Evolutionary conservation across 306 rosid genomes (phyloP).

Genomic region (barrel medic (Medicago truncatula)): MtrunA17r5.0-ANR NC_053042.1:45157001-45157500

Average conservation of each 20-base stretch:
- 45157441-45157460: too few relatives aligned
- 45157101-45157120: neutral
- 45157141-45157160: conserved; percentile 25
- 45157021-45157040: neutral
- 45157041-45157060: neutral
- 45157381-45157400: too few relatives aligned
- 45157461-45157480: too few relatives aligned
- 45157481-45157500: too few relatives aligned
- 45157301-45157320: too few relatives aligned
- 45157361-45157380: too few relatives aligned
- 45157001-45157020: neutral
- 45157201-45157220: neutral
- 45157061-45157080: neutral
- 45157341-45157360: too few relatives aligned
- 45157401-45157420: too few relatives aligned
- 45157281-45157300: conserved; percentile 9
- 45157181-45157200: conserved; percentile 1
- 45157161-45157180: neutral
- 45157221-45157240: neutral
- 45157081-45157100: neutral
- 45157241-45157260: conserved; percentile 4
- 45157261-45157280: conserved; percentile 28
- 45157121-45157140: neutral
- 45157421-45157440: too few relatives aligned
- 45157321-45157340: too few relatives aligned